Conservation (phyloP, 306 rosid species). For the Senna siamea region DNA sequence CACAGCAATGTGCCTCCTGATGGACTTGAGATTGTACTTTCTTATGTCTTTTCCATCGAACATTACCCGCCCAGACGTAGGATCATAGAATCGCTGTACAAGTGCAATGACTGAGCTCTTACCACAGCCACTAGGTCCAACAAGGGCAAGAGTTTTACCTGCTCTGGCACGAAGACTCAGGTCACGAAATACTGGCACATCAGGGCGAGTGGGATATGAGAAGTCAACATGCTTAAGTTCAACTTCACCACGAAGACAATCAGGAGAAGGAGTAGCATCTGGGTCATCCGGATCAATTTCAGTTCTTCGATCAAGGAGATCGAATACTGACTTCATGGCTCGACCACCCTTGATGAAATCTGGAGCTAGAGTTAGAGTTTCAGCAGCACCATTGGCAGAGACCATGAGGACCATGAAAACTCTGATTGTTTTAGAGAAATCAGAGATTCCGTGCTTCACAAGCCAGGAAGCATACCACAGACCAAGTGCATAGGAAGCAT, state of each 20-base stretch:
- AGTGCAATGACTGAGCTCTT: slow-evolving; percentile 92
- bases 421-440: slow-evolving; percentile 88
- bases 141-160: slow-evolving; percentile 97
- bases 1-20: slow-evolving; percentile 86
- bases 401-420: slow-evolving; percentile 99
- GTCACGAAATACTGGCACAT: slow-evolving; percentile 86
- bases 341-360: slow-evolving; percentile 97
- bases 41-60: slow-evolving; percentile 93
- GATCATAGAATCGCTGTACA: slow-evolving; percentile 89
- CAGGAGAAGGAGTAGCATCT: slow-evolving; percentile 81
- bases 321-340: slow-evolving; percentile 95
- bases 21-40: slow-evolving; percentile 89
- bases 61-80: slow-evolving; percentile 84
- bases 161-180: slow-evolving; percentile 89
- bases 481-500: slow-evolving; percentile 95
- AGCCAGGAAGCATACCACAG: slow-evolving; percentile 99
- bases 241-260: slow-evolving; percentile 91
- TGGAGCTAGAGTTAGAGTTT: slow-evolving; percentile 95
- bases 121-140: slow-evolving; percentile 98
- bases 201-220: slow-evolving; percentile 88
- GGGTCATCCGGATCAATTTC: slow-evolving; percentile 96
- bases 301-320: slow-evolving; percentile 92
- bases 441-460: slow-evolving; percentile 94
- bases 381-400: slow-evolving; percentile 99
- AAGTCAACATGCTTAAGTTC: slow-evolving; percentile 94